phyloP scores from a whole-genome alignment of 345 rosid genomes.

The Eucalyptus shirleyi region DNA sequence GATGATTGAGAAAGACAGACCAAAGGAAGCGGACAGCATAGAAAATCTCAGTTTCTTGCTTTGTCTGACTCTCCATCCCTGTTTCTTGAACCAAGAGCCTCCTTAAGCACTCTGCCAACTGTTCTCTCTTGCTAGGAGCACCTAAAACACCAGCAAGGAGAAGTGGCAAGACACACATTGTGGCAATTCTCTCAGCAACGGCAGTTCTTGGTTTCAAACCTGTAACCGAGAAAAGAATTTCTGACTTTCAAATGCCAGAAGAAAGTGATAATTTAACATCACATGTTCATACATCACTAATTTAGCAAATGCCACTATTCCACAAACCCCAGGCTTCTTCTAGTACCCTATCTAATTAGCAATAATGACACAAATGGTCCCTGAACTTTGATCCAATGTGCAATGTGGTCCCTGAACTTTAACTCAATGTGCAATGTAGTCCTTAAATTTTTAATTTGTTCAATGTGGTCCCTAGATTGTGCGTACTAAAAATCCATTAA shows the following conservation, averaged over 20 bases:
- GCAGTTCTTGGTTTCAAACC: slow-evolving; percentile 82
- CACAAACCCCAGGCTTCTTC: neutral
- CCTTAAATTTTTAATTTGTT: too few species aligned
- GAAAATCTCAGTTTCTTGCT: slow-evolving; percentile 39
- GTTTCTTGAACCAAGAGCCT: slow-evolving; percentile 55
- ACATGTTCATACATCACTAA: neutral
- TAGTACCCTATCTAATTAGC: neutral
- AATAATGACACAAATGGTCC: neutral
- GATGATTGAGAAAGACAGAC: slow-evolving; percentile 19
- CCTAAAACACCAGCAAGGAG: slow-evolving; percentile 94
- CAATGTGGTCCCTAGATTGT: neutral
- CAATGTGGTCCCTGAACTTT: neutral
- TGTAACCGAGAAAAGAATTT: slow-evolving; percentile 21
- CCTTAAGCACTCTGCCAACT: slow-evolving; percentile 62
- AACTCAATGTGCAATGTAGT: too few species aligned
- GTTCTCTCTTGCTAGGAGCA: slow-evolving; percentile 58
- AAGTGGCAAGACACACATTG: slow-evolving; percentile 75
- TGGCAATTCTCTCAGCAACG: slow-evolving; percentile 64
- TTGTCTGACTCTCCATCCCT: slow-evolving; percentile 42
- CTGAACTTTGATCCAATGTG: neutral
- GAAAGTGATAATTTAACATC: neutral
- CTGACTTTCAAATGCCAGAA: neutral
- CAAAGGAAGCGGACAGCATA: slow-evolving; percentile 93
- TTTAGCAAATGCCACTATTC: neutral
- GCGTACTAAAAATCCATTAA: too few species aligned